These are phyloP conservation scores for Byssothecium circinans DNA, from an alignment of 2,329 filamentous ascomycete species.

Conservation along the genomic window DNA sequence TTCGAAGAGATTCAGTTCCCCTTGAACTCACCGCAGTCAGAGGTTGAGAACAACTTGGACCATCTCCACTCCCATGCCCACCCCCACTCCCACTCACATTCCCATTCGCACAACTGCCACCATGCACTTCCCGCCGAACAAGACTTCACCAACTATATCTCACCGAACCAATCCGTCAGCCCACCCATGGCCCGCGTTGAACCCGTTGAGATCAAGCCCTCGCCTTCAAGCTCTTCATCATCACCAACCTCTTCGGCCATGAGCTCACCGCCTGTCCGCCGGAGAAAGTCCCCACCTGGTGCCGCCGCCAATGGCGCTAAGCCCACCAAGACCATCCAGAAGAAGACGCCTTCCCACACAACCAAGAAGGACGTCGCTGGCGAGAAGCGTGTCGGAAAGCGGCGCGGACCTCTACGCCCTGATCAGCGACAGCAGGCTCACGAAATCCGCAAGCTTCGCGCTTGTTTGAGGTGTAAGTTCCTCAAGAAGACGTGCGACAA, in stretches of 20 bases:
- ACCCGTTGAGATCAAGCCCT: conserved; percentile 69
- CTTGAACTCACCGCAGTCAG: conserved; percentile 81
- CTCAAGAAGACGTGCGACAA: conserved; percentile 99
- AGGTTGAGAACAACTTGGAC: conserved; percentile 48
- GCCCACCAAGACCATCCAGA: conserved; percentile 77
- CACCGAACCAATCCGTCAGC: conserved; percentile 59
- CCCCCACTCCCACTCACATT: conserved; percentile 27
- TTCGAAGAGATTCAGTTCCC: conserved; percentile 74
- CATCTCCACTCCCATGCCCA: conserved; percentile 30
- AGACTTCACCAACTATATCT: conserved; percentile 44
- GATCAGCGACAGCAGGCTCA: conserved; percentile 96
- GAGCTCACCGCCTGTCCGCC: conserved; percentile 64
- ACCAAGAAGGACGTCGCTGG: conserved; percentile 74
- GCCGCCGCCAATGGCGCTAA: conserved; percentile 57
- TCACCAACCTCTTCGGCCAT: conserved; percentile 59
- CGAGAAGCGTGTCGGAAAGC: conserved; percentile 91
- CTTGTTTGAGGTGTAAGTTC: conserved; percentile 95
- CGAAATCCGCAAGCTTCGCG: conserved; percentile 92
- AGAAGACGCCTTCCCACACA: conserved; percentile 67
- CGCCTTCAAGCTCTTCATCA: conserved; percentile 58
- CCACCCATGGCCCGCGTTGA: conserved; percentile 68
- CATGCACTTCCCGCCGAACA: conserved; percentile 34
- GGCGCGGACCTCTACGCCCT: conserved; percentile 84
- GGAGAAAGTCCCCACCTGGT: conserved; percentile 70
- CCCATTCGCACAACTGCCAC: conserved; percentile 31